These are phyloP conservation scores for Stentor roeselii DNA, from an alignment of 73 alveolate genomes.

Conservation along the genomic window DNA sequence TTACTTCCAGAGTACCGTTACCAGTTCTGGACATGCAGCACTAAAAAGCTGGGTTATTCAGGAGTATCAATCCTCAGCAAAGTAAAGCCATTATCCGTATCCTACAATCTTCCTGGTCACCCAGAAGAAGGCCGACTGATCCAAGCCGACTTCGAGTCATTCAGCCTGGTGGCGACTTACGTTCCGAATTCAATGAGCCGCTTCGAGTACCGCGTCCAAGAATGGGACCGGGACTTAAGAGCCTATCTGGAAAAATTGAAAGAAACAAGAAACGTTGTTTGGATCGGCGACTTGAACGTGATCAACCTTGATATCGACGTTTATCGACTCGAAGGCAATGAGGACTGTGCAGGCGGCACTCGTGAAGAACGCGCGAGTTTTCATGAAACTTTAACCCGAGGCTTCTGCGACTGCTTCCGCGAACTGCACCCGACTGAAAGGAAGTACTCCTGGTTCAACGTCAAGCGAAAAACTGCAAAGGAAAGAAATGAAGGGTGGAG, in stretches of 20 bases:
- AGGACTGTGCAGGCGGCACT: conserved; percentile 82
- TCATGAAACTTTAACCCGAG: conserved; percentile 48
- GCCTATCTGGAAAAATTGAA: conserved; percentile 55
- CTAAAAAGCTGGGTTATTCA: conserved; percentile 81
- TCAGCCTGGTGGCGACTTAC: conserved; percentile 82
- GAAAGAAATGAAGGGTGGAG: conserved; percentile 93
- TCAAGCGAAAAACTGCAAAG: conserved; percentile 55
- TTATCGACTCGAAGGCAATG: conserved; percentile 77
- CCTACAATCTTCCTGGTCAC: conserved; percentile 76
- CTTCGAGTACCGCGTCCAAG: conserved; percentile 76
- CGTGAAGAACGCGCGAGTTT: conserved; percentile 76
- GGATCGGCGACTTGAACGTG: conserved; percentile 90
- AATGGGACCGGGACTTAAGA: conserved; percentile 88
- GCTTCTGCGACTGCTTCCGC: conserved; percentile 87
- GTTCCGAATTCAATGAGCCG: conserved; percentile 94
- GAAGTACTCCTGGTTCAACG: conserved; percentile 78
- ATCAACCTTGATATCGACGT: conserved; percentile 90
- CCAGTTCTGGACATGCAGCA: conserved; percentile 78
- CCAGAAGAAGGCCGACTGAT: conserved; percentile 92
- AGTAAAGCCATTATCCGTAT: conserved; percentile 71
- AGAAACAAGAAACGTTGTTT: conserved; percentile 52
- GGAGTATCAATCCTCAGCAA: conserved; percentile 91
- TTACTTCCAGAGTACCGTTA: conserved; percentile 21
- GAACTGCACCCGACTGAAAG: conserved; percentile 71
- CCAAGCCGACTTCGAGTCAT: conserved; percentile 87